Evolutionary conservation across 2,329 filamentous ascomycete genomes (phyloP), one percentile per base, ranked within the genome.

Genomic region (Ascosphaera aggregata): DNA sequence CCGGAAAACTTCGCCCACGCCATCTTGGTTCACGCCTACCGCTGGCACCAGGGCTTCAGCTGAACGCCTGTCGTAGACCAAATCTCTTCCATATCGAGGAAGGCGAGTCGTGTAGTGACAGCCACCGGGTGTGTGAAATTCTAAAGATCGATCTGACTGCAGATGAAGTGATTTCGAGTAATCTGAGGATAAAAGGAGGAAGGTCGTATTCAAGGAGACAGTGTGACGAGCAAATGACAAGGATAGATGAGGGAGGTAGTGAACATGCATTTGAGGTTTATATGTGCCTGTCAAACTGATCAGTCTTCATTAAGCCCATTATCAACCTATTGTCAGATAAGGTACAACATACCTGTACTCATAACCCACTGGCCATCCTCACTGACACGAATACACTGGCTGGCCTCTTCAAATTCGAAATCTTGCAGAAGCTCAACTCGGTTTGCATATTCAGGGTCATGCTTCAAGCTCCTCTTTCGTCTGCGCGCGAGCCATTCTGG

Each of bases 301-400:
- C 20, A 38, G 24, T 27, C 20, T 22, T n/a, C 9, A 15, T 18
- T 32, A 16, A 13, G 4, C 20, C 30, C n/a, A n/a, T n/a, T n/a
- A n/a, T n/a, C n/a, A n/a, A n/a, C n/a, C n/a, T n/a, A n/a, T n/a
- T n/a, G n/a, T n/a, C n/a, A n/a, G n/a, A n/a, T n/a, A n/a, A n/a
- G n/a, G n/a, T n/a, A n/a, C n/a, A 32, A 27, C 56, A 66, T 71
- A 62, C 82, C 84, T 39, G 85, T 91, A 51, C 80, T 91, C 80
- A 94, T 89, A 32, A 89, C 73, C 85, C 89, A 98, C 54, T 95
- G 77, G 37, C 86, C 86, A 69, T 98, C 89, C 42, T 93, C 85
- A 49, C 81, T 93, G 45, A 89, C 72, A 38, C 82, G 72, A 45
- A 98, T 73, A 54, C 86, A 94, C 47, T 76, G 73, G 53, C 84